These are phyloP conservation scores for grape (Vitis vinifera) DNA, from an alignment of 164 flowering plant genomes.

Conservation along the genomic window DNA sequence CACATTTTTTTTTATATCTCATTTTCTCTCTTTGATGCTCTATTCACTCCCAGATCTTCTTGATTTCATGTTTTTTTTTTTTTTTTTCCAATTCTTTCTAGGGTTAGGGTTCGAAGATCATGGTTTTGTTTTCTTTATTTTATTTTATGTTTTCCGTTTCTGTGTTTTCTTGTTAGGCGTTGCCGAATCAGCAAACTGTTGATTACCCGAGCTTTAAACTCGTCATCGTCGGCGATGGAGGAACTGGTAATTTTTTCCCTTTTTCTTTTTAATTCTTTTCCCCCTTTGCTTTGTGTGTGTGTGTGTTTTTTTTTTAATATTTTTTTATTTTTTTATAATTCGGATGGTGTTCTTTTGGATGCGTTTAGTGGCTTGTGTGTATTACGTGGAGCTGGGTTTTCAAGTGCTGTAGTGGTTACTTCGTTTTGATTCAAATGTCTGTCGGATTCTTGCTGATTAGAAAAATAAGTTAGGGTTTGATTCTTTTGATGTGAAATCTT, in stretches of 20 bases:
- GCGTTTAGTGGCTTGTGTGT: not conserved
- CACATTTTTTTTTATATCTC: not conserved
- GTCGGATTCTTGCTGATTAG: no score
- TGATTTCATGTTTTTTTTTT: not conserved
- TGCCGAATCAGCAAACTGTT: constrained; percentile 44
- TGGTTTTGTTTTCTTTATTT: not conserved
- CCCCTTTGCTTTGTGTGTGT: not conserved
- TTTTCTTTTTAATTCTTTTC: not conserved
- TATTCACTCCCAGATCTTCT: not conserved
- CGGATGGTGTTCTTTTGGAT: not conserved
- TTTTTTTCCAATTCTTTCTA: not conserved
- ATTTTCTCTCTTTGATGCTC: not conserved
- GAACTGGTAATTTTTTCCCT: constrained; percentile 29
- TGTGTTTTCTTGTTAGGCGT: constrained; percentile 22
- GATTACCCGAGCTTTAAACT: constrained; percentile 54
- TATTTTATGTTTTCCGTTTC: not conserved
- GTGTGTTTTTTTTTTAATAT: not conserved
- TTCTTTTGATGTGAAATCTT: no score
- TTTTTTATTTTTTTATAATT: no score
- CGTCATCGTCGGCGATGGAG: constrained; percentile 52
- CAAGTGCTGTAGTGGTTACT: no score
- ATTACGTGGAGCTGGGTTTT: no score
- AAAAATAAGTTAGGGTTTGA: no score
- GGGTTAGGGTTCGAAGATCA: constrained; percentile 1
- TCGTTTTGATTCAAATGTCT: no score